A percentile compares a stretch with the other conserved stretches of the same genome.
phyloP scores from a whole-genome alignment of 2,329 filamentous ascomycete genomes.

The Diaporthe capsici region DNA sequence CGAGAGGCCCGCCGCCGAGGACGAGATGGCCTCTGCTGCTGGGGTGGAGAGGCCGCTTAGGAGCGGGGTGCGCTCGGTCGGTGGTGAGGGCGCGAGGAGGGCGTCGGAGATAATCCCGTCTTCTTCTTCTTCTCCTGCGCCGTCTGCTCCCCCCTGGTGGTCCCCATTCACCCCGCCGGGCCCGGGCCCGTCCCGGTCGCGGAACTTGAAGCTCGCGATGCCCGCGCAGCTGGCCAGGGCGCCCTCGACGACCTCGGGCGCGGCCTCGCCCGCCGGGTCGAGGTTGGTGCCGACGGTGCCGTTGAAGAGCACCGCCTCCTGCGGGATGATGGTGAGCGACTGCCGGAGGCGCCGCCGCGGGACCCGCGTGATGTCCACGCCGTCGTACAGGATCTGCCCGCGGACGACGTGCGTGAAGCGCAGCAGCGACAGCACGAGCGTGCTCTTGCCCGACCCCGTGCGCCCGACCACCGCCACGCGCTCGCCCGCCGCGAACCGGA shows the following conservation, averaged over 20 bases:
- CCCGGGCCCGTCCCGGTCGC: constrained; percentile 52
- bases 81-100: neutral
- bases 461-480: constrained; percentile 77
- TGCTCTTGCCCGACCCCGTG: constrained; percentile 78
- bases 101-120: neutral
- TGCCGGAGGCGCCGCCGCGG: constrained; percentile 52
- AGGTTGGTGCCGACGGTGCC: constrained; percentile 67
- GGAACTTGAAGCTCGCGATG: constrained; percentile 65
- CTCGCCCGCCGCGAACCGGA: constrained; percentile 63
- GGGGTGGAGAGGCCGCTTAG: constrained; percentile 34
- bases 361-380: constrained; percentile 52
- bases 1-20: constrained; percentile 48
- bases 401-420: constrained; percentile 53
- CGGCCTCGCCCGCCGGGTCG: constrained; percentile 73
- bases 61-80: constrained; percentile 42
- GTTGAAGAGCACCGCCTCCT: constrained; percentile 55
- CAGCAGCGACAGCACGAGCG: constrained; percentile 55
- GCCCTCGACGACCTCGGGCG: constrained; percentile 66
- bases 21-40: constrained; percentile 42
- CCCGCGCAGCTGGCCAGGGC: constrained; percentile 75
- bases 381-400: constrained; percentile 53
- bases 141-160: constrained; percentile 40
- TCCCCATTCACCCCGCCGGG: constrained; percentile 50
- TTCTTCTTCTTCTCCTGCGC: constrained; percentile 17
- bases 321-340: constrained; percentile 56